Base-by-base conservation (phyloP, 257 asterid genomes). In the Plantago ovata region DNA sequence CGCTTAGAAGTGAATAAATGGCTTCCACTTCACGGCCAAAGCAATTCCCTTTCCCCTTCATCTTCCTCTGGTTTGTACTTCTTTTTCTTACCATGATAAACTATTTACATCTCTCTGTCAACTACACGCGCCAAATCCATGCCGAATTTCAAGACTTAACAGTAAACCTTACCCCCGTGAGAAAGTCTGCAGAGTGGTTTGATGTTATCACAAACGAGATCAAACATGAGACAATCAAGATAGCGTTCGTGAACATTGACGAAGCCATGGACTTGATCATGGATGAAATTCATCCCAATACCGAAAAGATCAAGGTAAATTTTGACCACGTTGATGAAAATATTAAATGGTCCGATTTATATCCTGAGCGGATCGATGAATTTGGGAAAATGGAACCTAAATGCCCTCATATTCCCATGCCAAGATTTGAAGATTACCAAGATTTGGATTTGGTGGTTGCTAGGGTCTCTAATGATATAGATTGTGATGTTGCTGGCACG, bases 381-480 rank as follows among this genome's bases (percentile, higher is more conserved):
- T 67, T 41, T 2, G 39, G 39, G 23, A 65, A 65, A 28, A 28
- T 8, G 7, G 7, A 28, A 12, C 61, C 84, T 4, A 72, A 66
- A 3, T 90, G 98, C 58, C 98, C 94, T 0, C 53, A 71, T 32
- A 74, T 90, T 38, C 91, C 94, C 2, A 79, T 87, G 94, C 98
- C 98, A 6, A 49, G 14, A 40, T 72, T 76, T 15, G 74, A 72
- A 12, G 81, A 75, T 23, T 80, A 82, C 60, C 16, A 43, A 45
- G 79, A 72, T 24, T 54, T 90, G 52, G 87, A 90, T 45, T 87
- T 81, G 56, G 72, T 87, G 4, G 76, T 87, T 53, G 87, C 87
- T 38, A 69, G 70, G 56, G 69, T 77, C 40, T 75, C 89, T 32
- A 67, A 68, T 38, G 36, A 32, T 9, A 53, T 36, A 28, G 59